Evolutionary conservation across 495 filamentous ascomycete species (phyloP).

Genomic region (Lichenothelia convexa): DNA sequence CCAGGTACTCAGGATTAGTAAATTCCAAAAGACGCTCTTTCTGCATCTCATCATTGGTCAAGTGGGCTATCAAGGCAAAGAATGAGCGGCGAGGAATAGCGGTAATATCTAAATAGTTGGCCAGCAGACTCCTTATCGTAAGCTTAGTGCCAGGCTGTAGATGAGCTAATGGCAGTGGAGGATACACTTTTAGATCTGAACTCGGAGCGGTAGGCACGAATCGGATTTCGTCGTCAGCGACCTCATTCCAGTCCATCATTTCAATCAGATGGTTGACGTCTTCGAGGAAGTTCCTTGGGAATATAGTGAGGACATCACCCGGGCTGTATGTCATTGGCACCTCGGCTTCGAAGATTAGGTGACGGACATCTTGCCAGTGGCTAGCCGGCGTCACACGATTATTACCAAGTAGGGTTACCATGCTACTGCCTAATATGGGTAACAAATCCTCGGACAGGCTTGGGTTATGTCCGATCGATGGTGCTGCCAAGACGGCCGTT

Average conservation of each 20-base stretch:
- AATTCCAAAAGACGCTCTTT: slow-evolving; percentile 73
- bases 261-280: slow-evolving; percentile 61
- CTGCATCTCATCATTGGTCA: slow-evolving; percentile 51
- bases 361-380: slow-evolving; percentile 92
- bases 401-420: slow-evolving; percentile 34
- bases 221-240: slow-evolving; percentile 46
- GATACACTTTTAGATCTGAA: slow-evolving; percentile 9
- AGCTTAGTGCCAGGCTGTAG: slow-evolving; percentile 24
- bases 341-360: slow-evolving; percentile 38
- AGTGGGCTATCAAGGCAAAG: slow-evolving; percentile 55
- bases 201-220: slow-evolving; percentile 23
- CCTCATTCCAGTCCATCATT: slow-evolving; percentile 53
- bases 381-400: slow-evolving; percentile 48
- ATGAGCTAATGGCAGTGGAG: slow-evolving; percentile 26
- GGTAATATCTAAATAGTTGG: slow-evolving; percentile 69
- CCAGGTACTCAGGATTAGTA: slow-evolving; percentile 70
- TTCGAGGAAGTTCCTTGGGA: slow-evolving; percentile 64
- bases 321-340: slow-evolving; percentile 34
- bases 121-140: slow-evolving; percentile 60
- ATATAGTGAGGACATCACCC: slow-evolving; percentile 60
- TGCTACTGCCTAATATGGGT: slow-evolving; percentile 33
- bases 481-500: too few species aligned
- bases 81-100: slow-evolving; percentile 77
- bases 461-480: too few species aligned
- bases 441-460: slow-evolving; percentile 28